Conservation (phyloP, 2,329 filamentous ascomycete species). For the Scedosporium minutisporum region DNA sequence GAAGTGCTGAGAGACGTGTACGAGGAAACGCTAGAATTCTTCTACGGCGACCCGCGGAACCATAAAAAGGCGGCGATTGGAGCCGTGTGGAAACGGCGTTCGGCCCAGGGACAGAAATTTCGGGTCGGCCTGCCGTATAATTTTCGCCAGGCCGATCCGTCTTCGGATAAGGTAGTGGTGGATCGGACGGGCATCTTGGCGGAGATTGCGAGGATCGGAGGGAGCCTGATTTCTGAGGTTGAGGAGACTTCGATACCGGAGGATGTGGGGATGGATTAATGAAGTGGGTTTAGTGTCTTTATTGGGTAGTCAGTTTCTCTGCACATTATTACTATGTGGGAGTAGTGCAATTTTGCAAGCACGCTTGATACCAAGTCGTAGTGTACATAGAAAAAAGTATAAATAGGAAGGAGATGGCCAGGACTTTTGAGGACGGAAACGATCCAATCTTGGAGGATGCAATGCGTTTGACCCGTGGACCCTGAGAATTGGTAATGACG, state of each 20-base stretch:
- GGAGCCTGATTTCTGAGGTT: constrained; percentile 58
- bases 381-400: background rate
- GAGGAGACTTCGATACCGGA: constrained; percentile 25
- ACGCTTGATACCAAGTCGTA: background rate
- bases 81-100: constrained; percentile 48
- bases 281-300: background rate
- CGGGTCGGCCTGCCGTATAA: constrained; percentile 61
- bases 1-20: constrained; percentile 60
- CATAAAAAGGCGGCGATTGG: constrained; percentile 32
- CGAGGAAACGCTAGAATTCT: constrained; percentile 65
- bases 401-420: background rate
- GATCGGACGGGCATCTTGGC: constrained; percentile 59
- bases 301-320: background rate
- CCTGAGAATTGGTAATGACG: no score
- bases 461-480: no score
- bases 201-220: constrained; percentile 62
- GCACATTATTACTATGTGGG: background rate
- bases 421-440: no score
- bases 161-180: constrained; percentile 44
- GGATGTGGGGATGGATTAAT: background rate
- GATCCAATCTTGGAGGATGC: no score
- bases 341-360: background rate
- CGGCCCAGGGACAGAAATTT: constrained; percentile 46
- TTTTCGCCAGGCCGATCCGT: constrained; percentile 27
- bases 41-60: constrained; percentile 55